phyloP scores from a whole-genome alignment of 148 eudicot genomes.

The Heliosperma pusillum region DNA sequence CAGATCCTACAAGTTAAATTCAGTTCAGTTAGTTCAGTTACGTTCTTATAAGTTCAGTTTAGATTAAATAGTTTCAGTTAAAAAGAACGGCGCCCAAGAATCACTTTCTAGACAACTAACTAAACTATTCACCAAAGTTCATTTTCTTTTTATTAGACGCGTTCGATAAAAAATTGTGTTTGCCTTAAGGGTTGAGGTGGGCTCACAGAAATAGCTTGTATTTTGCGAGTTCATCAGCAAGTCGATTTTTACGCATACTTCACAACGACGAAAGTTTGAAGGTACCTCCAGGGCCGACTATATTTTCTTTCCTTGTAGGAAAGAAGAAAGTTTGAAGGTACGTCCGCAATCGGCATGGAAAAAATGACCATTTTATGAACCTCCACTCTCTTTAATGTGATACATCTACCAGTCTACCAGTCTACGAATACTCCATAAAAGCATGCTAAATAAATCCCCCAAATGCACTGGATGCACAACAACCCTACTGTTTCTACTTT shows the following conservation, averaged over 20 bases:
- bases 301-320: neutral
- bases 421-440: neutral
- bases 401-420: too few relatives aligned
- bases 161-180: too few relatives aligned
- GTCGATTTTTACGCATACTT: too few relatives aligned
- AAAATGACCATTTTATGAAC: neutral
- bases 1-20: too few relatives aligned
- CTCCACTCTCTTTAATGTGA: neutral
- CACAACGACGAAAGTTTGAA: neutral
- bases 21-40: too few relatives aligned
- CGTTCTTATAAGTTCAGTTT: too few relatives aligned
- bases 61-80: too few relatives aligned
- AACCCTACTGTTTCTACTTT: neutral
- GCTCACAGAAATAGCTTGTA: neutral
- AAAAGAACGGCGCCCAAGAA: too few relatives aligned
- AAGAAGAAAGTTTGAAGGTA: neutral
- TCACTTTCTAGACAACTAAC: neutral
- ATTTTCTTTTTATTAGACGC: neutral
- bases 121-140: neutral
- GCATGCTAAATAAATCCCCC: constrained; percentile 1
- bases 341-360: neutral
- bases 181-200: neutral
- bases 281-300: too few relatives aligned
- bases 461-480: constrained; percentile 20
- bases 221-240: neutral